Evolutionary conservation across 768 basidiomycete species (phyloP).

Genomic region (Clathrus columnatus): DNA sequence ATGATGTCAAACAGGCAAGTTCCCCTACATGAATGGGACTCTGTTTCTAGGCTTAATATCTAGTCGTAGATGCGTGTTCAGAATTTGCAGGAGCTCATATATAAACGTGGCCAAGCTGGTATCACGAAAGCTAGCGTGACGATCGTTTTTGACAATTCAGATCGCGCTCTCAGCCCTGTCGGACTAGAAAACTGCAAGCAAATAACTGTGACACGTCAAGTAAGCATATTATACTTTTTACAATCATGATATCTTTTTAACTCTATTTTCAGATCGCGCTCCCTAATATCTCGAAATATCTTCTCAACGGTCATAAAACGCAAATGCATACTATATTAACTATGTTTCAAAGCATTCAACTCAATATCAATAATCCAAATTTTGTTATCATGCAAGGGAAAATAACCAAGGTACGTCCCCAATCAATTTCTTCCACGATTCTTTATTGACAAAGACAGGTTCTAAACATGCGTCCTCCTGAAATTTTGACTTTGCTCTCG

Average conservation of each 20-base stretch:
- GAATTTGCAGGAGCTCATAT: slow-evolving; percentile 96
- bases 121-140: slow-evolving; percentile 96
- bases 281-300: slow-evolving; percentile 89
- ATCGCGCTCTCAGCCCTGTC: slow-evolving; percentile 71
- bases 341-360: slow-evolving; percentile 91
- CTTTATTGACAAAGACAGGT: slow-evolving; percentile 36
- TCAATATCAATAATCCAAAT: slow-evolving; percentile 99
- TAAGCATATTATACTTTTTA: slow-evolving; percentile 24
- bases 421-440: background rate
- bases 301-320: slow-evolving; percentile 92
- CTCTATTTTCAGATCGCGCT: slow-evolving; percentile 62
- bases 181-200: slow-evolving; percentile 75
- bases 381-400: slow-evolving; percentile 99
- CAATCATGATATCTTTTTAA: background rate
- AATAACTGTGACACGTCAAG: slow-evolving; percentile 96
- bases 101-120: slow-evolving; percentile 97
- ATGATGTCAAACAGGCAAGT: slow-evolving; percentile 85
- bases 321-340: slow-evolving; percentile 79
- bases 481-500: slow-evolving; percentile 97
- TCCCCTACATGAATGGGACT: background rate
- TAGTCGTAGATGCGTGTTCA: slow-evolving; percentile 73
- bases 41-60: background rate
- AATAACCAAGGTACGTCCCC: slow-evolving; percentile 75
- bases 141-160: slow-evolving; percentile 97
- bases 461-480: slow-evolving; percentile 96